A percentile compares a stretch with the other conserved stretches of the same genome.
These are phyloP conservation scores for Lablab purpureus DNA, from an alignment of 306 rosid genomes.

Conservation along the genomic window DNA sequence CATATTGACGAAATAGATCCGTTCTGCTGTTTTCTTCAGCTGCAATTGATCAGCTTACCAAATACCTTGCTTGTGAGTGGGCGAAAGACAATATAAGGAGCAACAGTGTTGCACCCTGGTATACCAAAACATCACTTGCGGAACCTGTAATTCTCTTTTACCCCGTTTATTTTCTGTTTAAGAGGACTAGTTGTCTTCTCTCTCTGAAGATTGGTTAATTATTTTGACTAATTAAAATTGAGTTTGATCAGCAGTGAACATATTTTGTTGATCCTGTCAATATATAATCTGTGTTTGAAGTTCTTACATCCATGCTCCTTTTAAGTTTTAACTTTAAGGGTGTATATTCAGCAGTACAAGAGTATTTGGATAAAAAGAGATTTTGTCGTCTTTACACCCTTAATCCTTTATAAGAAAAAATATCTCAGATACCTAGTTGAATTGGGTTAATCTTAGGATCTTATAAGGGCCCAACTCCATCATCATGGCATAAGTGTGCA, in stretches of 20 bases:
- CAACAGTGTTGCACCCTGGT: conserved; percentile 91
- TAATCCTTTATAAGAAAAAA: too few relatives aligned
- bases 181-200: not conserved
- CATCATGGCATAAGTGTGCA: not conserved
- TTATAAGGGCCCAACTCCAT: not conserved
- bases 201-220: conserved; percentile 6
- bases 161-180: conserved; percentile 36
- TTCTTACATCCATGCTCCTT: not conserved
- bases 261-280: conserved; percentile 17
- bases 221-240: conserved; percentile 8
- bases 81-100: conserved; percentile 88
- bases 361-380: not conserved
- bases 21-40: conserved; percentile 57
- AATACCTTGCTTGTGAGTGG: conserved; percentile 92
- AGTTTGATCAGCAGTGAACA: not conserved
- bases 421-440: too few relatives aligned
- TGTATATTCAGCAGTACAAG: not conserved
- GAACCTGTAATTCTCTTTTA: conserved; percentile 62
- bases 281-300: conserved; percentile 10
- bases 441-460: not conserved
- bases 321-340: not conserved
- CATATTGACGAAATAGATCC: conserved; percentile 28
- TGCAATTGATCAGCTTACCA: conserved; percentile 90
- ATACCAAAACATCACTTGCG: conserved; percentile 71
- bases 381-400: too few relatives aligned